Conservation (phyloP, 2,329 filamentous ascomycete genomes). For the Colletotrichum sp. region DNA sequence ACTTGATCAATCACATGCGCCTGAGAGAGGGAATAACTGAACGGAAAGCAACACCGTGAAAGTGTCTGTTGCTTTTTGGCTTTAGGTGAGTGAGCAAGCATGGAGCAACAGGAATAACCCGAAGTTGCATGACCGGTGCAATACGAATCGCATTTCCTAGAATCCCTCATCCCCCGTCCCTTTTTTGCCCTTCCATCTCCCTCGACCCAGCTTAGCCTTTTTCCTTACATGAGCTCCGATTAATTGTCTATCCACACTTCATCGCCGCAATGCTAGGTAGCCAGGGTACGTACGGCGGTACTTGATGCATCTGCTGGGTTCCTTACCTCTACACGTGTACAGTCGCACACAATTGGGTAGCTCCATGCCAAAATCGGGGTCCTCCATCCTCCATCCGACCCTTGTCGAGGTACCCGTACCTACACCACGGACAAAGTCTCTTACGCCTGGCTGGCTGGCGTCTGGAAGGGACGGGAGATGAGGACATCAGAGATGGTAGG, state of each 20-base stretch:
- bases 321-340: neutral
- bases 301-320: neutral
- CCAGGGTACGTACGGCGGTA: neutral
- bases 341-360: neutral
- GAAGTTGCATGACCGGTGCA: neutral
- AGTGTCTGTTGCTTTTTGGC: neutral
- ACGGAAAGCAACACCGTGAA: neutral
- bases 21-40: neutral
- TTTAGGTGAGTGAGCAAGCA: neutral
- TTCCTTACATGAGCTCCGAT: neutral
- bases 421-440: neutral
- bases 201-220: neutral
- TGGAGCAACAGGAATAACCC: neutral
- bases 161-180: neutral
- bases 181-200: neutral
- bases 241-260: neutral
- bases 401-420: neutral
- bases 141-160: neutral
- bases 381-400: neutral
- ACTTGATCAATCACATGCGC: conserved; percentile 1
- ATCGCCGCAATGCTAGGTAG: neutral
- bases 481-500: neutral
- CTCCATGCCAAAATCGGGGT: conserved; percentile 3
- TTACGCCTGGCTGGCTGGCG: neutral
- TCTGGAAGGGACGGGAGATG: neutral